phyloP scores from a whole-genome alignment of 305 asterid species.

The Fraxinus dipetala region DNA sequence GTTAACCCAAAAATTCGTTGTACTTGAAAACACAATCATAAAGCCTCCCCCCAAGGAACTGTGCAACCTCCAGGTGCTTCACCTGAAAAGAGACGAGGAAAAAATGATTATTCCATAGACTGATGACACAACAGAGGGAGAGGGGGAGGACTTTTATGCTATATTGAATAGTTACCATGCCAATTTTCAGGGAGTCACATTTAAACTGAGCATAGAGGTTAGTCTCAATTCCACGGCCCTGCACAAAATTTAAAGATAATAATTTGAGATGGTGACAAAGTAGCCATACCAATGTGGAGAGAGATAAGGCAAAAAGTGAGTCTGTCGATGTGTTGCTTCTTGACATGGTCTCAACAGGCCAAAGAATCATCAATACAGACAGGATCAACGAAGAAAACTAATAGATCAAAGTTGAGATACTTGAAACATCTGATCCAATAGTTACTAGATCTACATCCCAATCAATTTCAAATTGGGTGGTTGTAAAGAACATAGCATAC shows the following conservation, averaged over 20 bases:
- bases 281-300: constrained; percentile 1
- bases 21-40: constrained; percentile 92
- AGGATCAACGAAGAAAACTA: neutral
- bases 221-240: constrained; percentile 98
- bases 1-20: constrained; percentile 44
- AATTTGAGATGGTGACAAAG: constrained; percentile 8
- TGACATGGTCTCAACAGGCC: neutral
- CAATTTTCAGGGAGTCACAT: constrained; percentile 89
- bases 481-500: neutral
- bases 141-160: neutral
- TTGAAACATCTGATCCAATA: neutral
- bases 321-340: neutral
- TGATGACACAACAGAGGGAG: neutral
- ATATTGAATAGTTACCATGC: constrained; percentile 63
- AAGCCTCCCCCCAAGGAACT: constrained; percentile 93
- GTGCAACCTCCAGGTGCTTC: constrained; percentile 91
- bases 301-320: neutral
- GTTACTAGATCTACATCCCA: neutral
- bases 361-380: neutral
- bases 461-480: neutral
- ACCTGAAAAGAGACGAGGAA: constrained; percentile 46
- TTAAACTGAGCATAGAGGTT: constrained; percentile 86
- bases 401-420: neutral
- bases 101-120: neutral
- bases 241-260: constrained; percentile 14